phyloP scores from a whole-genome alignment of 352 stramenopile species.

The Phytophthora sojae region DNA sequence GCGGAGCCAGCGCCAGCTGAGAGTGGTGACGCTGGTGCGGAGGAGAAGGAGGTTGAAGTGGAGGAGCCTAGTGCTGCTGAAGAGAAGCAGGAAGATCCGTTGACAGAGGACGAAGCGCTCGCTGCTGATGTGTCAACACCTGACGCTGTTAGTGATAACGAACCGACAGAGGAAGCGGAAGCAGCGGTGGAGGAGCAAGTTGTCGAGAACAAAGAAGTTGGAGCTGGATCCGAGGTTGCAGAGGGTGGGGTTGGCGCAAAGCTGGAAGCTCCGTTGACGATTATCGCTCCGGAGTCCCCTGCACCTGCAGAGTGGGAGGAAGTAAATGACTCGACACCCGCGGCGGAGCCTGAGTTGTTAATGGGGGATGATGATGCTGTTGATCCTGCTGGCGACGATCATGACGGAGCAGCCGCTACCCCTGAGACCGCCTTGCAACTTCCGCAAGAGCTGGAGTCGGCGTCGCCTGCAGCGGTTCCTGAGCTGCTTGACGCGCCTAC shows the following conservation, averaged over 20 bases:
- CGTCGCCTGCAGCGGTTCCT: constrained; percentile 39
- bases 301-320: neutral
- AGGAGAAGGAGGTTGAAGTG: neutral
- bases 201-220: neutral
- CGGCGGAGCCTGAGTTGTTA: constrained; percentile 12
- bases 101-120: constrained; percentile 4
- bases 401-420: constrained; percentile 29
- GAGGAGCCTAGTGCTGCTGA: constrained; percentile 8
- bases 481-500: constrained; percentile 23
- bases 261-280: constrained; percentile 23
- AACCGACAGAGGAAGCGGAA: constrained; percentile 6
- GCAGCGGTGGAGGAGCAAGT: neutral
- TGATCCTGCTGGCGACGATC: neutral
- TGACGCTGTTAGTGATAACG: constrained; percentile 11
- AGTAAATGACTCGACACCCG: constrained; percentile 7
- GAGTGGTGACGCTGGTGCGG: neutral
- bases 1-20: neutral
- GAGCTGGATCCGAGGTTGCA: constrained; percentile 4
- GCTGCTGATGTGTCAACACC: constrained; percentile 3
- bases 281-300: constrained; percentile 14
- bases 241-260: constrained; percentile 1
- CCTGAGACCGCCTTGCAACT: constrained; percentile 34
- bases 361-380: constrained; percentile 17
- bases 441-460: constrained; percentile 35
- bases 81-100: constrained; percentile 16